Base-by-base conservation (phyloP, 495 filamentous ascomycete species). In the Penicillium ucsense region DNA sequence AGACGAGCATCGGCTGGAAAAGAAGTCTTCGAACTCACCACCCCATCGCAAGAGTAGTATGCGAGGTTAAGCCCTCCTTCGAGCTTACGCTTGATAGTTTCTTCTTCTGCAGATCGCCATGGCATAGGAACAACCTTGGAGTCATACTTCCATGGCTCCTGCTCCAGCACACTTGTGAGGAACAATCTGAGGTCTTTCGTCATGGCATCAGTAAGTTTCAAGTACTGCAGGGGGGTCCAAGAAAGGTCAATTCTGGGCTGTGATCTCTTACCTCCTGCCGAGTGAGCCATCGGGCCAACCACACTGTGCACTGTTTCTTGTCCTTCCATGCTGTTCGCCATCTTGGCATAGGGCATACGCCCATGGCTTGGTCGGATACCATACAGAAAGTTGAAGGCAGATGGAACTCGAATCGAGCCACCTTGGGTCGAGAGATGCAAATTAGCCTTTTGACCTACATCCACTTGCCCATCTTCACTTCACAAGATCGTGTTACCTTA, bases 371-470 rank as follows among this genome's bases (percentile, higher is more conserved):
- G 72, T 11, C 67, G 51, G 31, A 76, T 59, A 4, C 69, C 66
- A 46, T 67, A 76, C 2, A 72, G 52, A 9, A 66, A 68, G 42
- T 71, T 73, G 60, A 72, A 75, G 2, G 62, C 66, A 0, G 70
- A 65, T 4, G 73, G 73, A n/a, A 77, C 68, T 11, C 73, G 69
- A 20, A 75, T 72, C 0, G 69, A 74, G 34, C 72, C 74, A 45
- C 72, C 73, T 63, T 5, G 2, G 20, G 20, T 20, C 20, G 9
- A 12, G 33, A 5, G 3, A 3, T 12, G 8, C 40, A 1, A 20
- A 12, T 43, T 11, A 43, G 35, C 33, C 28, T 27, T 9, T 8
- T 20, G 20, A 20, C 20, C 20, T 20, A 20, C 20, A 20, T 20
- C 20, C 20, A 20, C 20, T 20, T 20, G 20, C 20, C 20, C 20